These are phyloP conservation scores for Plasmopara halstedii DNA, from an alignment of 352 stramenopile species.

Conservation along the genomic window DNA sequence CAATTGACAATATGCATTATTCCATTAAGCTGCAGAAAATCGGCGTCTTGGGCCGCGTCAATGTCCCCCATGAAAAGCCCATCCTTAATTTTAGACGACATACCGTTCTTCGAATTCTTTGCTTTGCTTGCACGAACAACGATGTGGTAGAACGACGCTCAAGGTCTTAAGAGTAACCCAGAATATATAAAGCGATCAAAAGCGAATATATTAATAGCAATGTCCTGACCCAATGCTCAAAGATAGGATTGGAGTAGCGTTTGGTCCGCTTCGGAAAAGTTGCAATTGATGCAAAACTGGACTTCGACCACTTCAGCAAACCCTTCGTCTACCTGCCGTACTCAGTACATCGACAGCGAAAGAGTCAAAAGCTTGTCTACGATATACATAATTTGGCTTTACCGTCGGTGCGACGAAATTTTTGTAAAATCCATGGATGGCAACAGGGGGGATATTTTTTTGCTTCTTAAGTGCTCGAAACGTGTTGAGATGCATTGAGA, in stretches of 20 bases:
- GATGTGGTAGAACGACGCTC: neutral
- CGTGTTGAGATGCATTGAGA: conserved; percentile 80
- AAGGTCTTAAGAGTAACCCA: neutral
- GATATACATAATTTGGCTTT: neutral
- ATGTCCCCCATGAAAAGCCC: conserved; percentile 91
- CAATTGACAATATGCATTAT: conserved; percentile 91
- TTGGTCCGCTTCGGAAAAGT: conserved; percentile 27
- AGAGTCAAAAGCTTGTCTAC: too few species aligned
- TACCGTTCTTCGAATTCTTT: conserved; percentile 21
- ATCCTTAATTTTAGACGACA: conserved; percentile 93
- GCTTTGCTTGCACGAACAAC: conserved; percentile 8
- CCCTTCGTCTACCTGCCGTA: conserved; percentile 50
- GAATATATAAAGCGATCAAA: neutral
- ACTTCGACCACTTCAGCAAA: conserved; percentile 69
- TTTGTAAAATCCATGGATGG: conserved; percentile 86
- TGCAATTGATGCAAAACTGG: conserved; percentile 43
- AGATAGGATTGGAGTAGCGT: conserved; percentile 55
- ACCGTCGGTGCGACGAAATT: conserved; percentile 49
- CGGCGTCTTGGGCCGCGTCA: conserved; percentile 86
- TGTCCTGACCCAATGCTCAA: conserved; percentile 18
- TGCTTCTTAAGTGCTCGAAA: conserved; percentile 65
- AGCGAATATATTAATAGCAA: conserved; percentile 20
- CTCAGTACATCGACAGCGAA: neutral
- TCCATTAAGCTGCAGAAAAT: conserved; percentile 91
- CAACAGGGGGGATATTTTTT: conserved; percentile 78